phyloP scores from a whole-genome alignment of 2,329 filamentous ascomycete genomes.

The Aspergillus sp. region DNA sequence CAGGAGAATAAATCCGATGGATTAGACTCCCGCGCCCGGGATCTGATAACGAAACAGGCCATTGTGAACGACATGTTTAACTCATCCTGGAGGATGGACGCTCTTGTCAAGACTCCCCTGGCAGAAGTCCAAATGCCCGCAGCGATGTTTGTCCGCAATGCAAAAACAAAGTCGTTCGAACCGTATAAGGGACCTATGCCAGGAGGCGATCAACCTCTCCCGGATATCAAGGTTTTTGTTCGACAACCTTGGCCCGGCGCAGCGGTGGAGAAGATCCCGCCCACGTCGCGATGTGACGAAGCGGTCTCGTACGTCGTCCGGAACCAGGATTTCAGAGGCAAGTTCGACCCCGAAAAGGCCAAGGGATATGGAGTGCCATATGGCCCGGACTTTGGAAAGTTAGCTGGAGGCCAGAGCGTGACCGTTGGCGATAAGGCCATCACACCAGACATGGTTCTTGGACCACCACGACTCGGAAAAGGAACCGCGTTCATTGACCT shows the following conservation, averaged over 20 bases:
- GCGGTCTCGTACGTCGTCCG: constrained; percentile 87
- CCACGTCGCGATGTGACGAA: constrained; percentile 62
- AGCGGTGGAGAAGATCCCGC: constrained; percentile 63
- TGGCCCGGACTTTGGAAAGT: constrained; percentile 57
- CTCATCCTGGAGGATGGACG: constrained; percentile 71
- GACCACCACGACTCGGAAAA: constrained; percentile 62
- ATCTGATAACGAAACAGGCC: constrained; percentile 56
- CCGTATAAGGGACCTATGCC: constrained; percentile 69
- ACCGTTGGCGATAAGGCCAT: constrained; percentile 67
- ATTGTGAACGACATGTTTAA: constrained; percentile 78
- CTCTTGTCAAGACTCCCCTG: constrained; percentile 65
- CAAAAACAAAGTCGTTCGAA: constrained; percentile 62
- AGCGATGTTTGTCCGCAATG: constrained; percentile 66
- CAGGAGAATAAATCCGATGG: constrained; percentile 20
- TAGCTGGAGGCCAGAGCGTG: constrained; percentile 66
- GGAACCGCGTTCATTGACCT: constrained; percentile 81
- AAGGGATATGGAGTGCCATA: constrained; percentile 62
- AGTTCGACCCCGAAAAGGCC: constrained; percentile 70
- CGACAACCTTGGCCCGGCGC: constrained; percentile 78
- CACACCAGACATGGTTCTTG: constrained; percentile 85
- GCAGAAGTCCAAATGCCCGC: constrained; percentile 67
- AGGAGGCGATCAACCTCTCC: constrained; percentile 49
- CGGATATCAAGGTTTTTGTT: constrained; percentile 69
- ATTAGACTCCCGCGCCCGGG: constrained; percentile 29
- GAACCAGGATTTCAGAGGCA: constrained; percentile 72